Evolutionary conservation across 176 grass and related monocot genomes (phyloP), one percentile per base, ranked within the genome.

Genomic region (Oryza meyeriana): DNA sequence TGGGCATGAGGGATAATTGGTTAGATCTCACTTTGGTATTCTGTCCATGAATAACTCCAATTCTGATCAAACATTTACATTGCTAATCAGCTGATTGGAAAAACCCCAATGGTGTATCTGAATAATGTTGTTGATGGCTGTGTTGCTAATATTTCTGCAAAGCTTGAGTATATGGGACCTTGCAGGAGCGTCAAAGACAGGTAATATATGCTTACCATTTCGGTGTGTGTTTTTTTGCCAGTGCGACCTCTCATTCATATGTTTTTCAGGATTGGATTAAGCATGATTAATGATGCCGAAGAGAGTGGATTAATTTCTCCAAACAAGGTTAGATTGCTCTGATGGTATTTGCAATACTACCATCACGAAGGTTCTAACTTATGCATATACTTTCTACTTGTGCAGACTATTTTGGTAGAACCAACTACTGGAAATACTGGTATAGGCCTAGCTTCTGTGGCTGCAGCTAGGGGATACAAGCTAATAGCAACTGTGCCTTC

Each of bases 211-310:
- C 39, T 83, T 55, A 24, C 45, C 71, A 48, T 65, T 66, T 26
- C n/a, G 6, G n/a, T 26, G n/a, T 26, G 64, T 80, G 20, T 1
- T 73, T 82, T 78, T 20, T 22, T 85, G 42, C 17, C 28, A 34
- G 13, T 74, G 66, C 14, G 24, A 70, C 48, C 52, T 27, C 87
- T 88, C 52, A 76, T 79, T 33, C 28, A 13, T 48, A 40, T 80
- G 28, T 59, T 71, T 61, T 69, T 25, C 63, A 95, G 96, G 89
- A 89, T 99, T 77, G 93, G 82, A 75, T 82, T 87, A 88, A 92
- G 93, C 87, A 99, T 95, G 96, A 99, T 95, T 64, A 87, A 63
- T 86, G 93, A 99, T 77, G 96, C 96, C 17, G 96, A 99, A 88
- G 89, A 93, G 80, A 91, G 83, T 78, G 85, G 93, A 7, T 55